Base-by-base conservation (phyloP, 768 basidiomycete genomes). In the Chlorophyllum brunneum region DNA sequence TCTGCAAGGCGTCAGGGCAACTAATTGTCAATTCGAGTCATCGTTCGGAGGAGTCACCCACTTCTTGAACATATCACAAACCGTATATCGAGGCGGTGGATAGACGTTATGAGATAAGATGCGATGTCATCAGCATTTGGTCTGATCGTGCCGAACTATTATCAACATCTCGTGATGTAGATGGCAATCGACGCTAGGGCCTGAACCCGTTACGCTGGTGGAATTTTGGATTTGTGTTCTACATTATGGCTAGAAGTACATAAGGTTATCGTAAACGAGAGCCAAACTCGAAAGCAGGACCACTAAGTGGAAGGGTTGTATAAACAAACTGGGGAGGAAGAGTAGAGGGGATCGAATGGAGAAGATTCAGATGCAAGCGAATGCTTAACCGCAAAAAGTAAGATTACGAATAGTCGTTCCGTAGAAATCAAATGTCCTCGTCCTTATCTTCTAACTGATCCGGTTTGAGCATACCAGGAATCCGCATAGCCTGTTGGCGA, bases 391-490 rank as follows among this genome's bases (percentile, higher is more conserved):
- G 20, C 38, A 27, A 31, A 30, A 39, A 38, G 43, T 53, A 53
- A 53, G 51, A 53, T n/a, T 53, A 53, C 24, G 33, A 52, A 44
- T 52, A 45, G 16, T 29, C 34, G 36, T 53, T 39, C 51, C 44
- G 27, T 36, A 16, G 44, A 63, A 59, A 71, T 81, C 65, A 85
- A n/a, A 81, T 90, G 73, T 91, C 88, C 70, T 91, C 88, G 64
- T 95, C 92, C 71, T 88, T 90, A 71, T 95, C 94, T 65, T 95
- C 92, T 66, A 98, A 65, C 69, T 95, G 92, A 60, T 87, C 89
- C 34, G 94, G 95, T 70, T 97, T 97, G 67, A 98, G 79, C 88
- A 98, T 89, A 34, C 97, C 97, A n/a, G 95, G 95, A 55, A 98
- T 92, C 59, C 90, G 82, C 79, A 91, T 88, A 22, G 94, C 93